A percentile compares a stretch with the other conserved stretches of the same genome.
Evolutionary conservation across 371 early-diverging fungal genomes (phyloP).

Genomic region (Capillidium rhysosporum): DNA sequence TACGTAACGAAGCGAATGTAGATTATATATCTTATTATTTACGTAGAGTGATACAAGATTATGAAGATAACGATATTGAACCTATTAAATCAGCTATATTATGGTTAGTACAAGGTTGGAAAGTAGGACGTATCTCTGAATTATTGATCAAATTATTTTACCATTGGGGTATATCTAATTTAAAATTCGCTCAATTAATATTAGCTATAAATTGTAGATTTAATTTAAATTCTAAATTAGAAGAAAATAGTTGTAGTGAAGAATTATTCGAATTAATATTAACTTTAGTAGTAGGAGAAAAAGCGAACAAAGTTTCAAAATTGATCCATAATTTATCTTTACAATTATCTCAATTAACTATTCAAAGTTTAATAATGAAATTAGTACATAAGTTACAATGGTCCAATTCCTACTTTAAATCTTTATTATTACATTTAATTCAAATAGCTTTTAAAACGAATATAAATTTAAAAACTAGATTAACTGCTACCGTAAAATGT

Average conservation of each 20-base stretch:
- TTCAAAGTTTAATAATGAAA: not conserved
- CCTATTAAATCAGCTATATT: conserved; percentile 1
- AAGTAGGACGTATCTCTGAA: conserved; percentile 4
- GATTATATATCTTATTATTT: conserved; percentile 8
- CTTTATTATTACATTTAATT: conserved; percentile 3
- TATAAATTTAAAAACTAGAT: too few relatives aligned
- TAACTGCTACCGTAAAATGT: too few relatives aligned
- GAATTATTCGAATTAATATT: conserved; percentile 1
- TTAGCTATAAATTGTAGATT: not conserved
- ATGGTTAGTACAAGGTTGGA: conserved; percentile 8
- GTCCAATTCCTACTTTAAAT: conserved; percentile 5
- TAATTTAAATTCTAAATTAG: not conserved
- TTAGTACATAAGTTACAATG: not conserved
- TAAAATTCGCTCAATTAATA: conserved; percentile 4
- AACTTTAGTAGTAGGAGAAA: conserved; percentile 8
- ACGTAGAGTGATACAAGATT: conserved; percentile 1
- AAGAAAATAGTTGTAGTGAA: too few relatives aligned
- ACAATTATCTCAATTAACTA: not conserved
- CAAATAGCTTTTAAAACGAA: too few relatives aligned
- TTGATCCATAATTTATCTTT: not conserved
- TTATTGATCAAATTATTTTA: conserved; percentile 8
- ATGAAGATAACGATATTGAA: not conserved
- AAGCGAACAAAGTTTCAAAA: conserved; percentile 2
- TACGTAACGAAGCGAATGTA: conserved; percentile 6
- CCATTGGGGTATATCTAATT: conserved; percentile 7